Percentiles rank a stretch among this genome's conserved stretches.
Conservation (phyloP, 1,284 basidiomycete species). For the Rhodotorula sp. region DNA sequence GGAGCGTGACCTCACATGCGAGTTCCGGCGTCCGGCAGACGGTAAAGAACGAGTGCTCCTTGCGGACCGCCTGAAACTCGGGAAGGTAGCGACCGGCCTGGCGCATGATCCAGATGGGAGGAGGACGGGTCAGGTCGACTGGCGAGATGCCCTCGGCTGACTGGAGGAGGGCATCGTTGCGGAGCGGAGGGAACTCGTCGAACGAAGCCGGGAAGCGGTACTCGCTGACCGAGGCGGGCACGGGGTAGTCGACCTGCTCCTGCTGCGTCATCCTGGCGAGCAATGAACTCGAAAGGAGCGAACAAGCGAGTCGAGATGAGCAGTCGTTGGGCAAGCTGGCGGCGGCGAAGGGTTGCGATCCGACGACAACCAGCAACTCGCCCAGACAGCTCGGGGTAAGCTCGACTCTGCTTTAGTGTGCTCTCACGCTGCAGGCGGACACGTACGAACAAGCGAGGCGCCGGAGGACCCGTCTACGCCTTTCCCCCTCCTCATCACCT, state of each 20-base stretch:
- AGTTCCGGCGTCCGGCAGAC: constrained; percentile 83
- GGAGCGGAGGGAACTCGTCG: constrained; percentile 66
- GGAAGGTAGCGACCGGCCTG: constrained; percentile 61
- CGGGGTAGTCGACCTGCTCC: constrained; percentile 31
- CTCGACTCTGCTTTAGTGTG: too few relatives aligned
- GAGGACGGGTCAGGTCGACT: constrained; percentile 68
- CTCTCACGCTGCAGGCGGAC: too few relatives aligned
- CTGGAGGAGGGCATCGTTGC: constrained; percentile 84
- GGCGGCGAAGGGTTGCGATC: background rate
- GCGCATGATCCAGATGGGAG: constrained; percentile 97
- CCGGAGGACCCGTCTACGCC: too few relatives aligned
- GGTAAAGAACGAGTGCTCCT: constrained; percentile 86
- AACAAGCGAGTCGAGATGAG: too few relatives aligned
- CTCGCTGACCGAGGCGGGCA: constrained; percentile 15
- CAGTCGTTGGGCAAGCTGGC: too few relatives aligned
- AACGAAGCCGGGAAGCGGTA: constrained; percentile 30
- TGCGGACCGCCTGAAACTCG: constrained; percentile 68
- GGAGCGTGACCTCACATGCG: constrained; percentile 81
- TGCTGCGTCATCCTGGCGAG: background rate
- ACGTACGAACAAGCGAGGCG: too few relatives aligned
- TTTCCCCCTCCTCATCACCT: too few relatives aligned
- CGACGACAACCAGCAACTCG: background rate
- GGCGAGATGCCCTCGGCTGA: constrained; percentile 68
- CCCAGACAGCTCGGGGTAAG: too few relatives aligned
- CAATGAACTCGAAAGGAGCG: background rate